Conservation (phyloP, 2,329 filamentous ascomycete species). For the Fusarium fracticaudum region DNA sequence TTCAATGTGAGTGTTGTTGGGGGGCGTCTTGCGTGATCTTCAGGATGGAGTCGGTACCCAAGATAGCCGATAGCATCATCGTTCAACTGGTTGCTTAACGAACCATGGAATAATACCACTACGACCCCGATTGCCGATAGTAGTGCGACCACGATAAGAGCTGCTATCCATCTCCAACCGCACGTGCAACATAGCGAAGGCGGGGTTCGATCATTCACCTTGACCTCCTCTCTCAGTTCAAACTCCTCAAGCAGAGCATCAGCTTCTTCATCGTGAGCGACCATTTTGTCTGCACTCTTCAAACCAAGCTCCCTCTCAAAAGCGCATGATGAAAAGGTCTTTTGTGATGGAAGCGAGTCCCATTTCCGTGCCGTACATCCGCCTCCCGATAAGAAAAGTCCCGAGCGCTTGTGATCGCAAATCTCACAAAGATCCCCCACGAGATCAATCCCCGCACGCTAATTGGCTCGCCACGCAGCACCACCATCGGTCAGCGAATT, state of each 20-base stretch:
- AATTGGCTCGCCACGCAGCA: not conserved
- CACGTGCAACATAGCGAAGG: not conserved
- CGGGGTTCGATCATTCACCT: not conserved
- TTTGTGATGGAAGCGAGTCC: not conserved
- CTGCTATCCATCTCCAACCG: not conserved
- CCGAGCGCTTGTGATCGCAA: not conserved
- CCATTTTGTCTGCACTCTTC: not conserved
- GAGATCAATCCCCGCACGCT: not conserved
- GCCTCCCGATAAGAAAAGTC: not conserved
- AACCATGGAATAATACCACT: not conserved
- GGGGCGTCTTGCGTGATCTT: not conserved
- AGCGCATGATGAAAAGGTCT: not conserved
- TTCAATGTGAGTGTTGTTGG: not conserved
- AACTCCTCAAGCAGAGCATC: conserved; percentile 6
- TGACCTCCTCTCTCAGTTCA: not conserved
- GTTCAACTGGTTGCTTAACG: accelerated
- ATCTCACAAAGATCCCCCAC: not conserved
- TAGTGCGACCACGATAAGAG: not conserved
- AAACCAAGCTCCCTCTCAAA: not conserved
- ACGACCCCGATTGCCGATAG: not conserved
- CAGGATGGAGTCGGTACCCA: not conserved
- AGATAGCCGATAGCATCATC: not conserved
- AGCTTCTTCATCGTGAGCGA: conserved; percentile 12
- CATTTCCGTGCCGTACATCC: conserved; percentile 5
- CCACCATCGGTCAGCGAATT: not conserved